Base-by-base conservation (phyloP, 257 asterid species). In the Plantago major region DNA sequence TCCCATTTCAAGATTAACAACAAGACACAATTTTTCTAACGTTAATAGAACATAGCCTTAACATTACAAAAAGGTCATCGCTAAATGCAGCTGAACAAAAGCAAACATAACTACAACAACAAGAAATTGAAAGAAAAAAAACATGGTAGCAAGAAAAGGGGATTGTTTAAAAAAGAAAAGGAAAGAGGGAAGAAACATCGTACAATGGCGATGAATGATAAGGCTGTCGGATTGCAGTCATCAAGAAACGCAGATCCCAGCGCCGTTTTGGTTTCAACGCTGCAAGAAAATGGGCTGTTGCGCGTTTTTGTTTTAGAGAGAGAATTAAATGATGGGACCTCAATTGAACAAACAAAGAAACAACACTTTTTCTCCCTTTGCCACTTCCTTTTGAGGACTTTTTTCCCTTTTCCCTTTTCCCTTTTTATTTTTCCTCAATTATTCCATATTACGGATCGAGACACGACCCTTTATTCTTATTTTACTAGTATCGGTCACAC, bases 181-280 rank as follows among this genome's bases (percentile, higher is more conserved):
- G 46, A 33, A 52, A 28, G 46, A 72, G 82, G 48, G 71, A 81
- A 82, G 28, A 55, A 58, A 61, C 53, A 60, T 58, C 72, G 44
- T 61, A 54, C 40, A 68, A 42, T 42, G 61, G 46, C 14, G 68
- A 73, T 18, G 26, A 52, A 52, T 53, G 42, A 71, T 66, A 53
- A 33, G 65, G 57, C 22, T 48, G 67, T 58, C 62, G 60, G 60
- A 9, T 47, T 57, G 76, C 69, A 71, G 66, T 71, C 76, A 72
- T 74, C 79, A 60, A 79, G 71, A 76, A 69, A 86, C 76, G 58
- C 84, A 79, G 88, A 88, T 83, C 89, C 85, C 81, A 46, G 79
- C 70, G 78, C 65, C 63, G 78, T 45, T 50, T 76, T 61, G 78
- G 64, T 66, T 68, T 76, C 70, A 56, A 62, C 61, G 72, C 66